phyloP scores from a whole-genome alignment of 495 filamentous ascomycete genomes.

The Tuber calosporum region DNA sequence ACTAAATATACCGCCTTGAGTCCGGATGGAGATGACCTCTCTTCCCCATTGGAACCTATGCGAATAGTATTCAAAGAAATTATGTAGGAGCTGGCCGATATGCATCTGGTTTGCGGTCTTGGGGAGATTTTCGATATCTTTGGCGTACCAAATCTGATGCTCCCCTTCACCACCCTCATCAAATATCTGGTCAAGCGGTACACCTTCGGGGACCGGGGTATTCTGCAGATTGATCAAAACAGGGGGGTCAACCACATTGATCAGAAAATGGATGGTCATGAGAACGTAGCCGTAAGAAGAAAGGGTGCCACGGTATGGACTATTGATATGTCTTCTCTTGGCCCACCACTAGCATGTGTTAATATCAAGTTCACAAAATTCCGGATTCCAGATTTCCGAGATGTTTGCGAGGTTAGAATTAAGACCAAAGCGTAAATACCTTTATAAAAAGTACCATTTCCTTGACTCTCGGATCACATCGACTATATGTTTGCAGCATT shows the following conservation, averaged over 20 bases:
- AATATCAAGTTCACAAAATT: neutral
- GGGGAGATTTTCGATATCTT: slow-evolving; percentile 19
- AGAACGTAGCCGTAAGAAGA: slow-evolving; percentile 84
- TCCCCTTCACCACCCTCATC: slow-evolving; percentile 36
- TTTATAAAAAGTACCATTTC: slow-evolving; percentile 77
- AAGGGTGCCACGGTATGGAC: slow-evolving; percentile 70
- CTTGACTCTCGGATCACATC: slow-evolving; percentile 62
- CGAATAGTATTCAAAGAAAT: slow-evolving; percentile 79
- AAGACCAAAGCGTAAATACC: slow-evolving; percentile 30
- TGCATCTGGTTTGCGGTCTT: slow-evolving; percentile 23
- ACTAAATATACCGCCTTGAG: slow-evolving; percentile 56
- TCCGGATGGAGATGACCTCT: slow-evolving; percentile 65
- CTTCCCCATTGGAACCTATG: slow-evolving; percentile 62
- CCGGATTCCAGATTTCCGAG: neutral
- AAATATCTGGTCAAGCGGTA: slow-evolving; percentile 26
- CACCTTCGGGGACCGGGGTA: slow-evolving; percentile 24
- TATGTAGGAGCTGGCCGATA: slow-evolving; percentile 59
- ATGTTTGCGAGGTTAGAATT: neutral
- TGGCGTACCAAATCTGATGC: slow-evolving; percentile 38
- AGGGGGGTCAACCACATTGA: slow-evolving; percentile 67
- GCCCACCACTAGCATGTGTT: slow-evolving; percentile 55
- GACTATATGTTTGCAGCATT: slow-evolving; percentile 68
- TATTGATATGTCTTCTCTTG: slow-evolving; percentile 70
- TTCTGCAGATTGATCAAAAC: slow-evolving; percentile 73
- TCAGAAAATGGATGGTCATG: slow-evolving; percentile 84